Conservation (phyloP, 2,329 filamentous ascomycete genomes). For the Myriosclerotinia duriaeana region DNA sequence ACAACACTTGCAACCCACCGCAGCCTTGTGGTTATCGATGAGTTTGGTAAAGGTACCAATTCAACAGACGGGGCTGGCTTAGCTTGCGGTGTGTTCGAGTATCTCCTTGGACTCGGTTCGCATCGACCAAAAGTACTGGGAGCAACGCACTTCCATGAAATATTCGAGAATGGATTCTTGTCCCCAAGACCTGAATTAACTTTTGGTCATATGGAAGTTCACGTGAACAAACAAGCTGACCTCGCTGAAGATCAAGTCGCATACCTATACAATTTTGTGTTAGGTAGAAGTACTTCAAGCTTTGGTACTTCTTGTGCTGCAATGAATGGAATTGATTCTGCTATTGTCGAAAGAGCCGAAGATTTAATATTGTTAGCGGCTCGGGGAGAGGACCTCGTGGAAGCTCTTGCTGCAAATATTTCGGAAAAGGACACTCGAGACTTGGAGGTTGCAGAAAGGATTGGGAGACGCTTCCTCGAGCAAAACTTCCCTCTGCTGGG, state of each 20-base stretch:
- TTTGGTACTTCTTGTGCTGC: slow-evolving; percentile 85
- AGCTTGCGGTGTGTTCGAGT: slow-evolving; percentile 55
- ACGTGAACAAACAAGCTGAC: slow-evolving; percentile 53
- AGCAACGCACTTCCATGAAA: slow-evolving; percentile 67
- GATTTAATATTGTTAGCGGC: slow-evolving; percentile 67
- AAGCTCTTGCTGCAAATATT: slow-evolving; percentile 65
- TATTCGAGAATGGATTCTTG: slow-evolving; percentile 66
- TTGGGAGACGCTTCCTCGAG: slow-evolving; percentile 59
- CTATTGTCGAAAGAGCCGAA: slow-evolving; percentile 73
- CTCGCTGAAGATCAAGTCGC: slow-evolving; percentile 62
- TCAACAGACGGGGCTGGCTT: slow-evolving; percentile 58
- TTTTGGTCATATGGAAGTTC: slow-evolving; percentile 72
- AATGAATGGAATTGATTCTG: slow-evolving; percentile 75
- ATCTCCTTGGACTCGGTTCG: slow-evolving; percentile 51
- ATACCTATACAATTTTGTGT: slow-evolving; percentile 69
- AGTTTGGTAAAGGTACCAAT: slow-evolving; percentile 73
- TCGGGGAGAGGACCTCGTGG: slow-evolving; percentile 71
- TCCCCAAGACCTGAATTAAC: slow-evolving; percentile 49
- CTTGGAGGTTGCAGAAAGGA: slow-evolving; percentile 64
- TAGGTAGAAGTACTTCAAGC: slow-evolving; percentile 73
- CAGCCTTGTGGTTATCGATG: slow-evolving; percentile 86
- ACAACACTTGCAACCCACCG: slow-evolving; percentile 70
- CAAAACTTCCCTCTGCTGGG: slow-evolving; percentile 36
- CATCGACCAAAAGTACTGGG: slow-evolving; percentile 57
- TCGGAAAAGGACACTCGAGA: slow-evolving; percentile 61